These are phyloP conservation scores for Calocera cornea DNA, from an alignment of 768 basidiomycete genomes.

Conservation along the genomic window DNA sequence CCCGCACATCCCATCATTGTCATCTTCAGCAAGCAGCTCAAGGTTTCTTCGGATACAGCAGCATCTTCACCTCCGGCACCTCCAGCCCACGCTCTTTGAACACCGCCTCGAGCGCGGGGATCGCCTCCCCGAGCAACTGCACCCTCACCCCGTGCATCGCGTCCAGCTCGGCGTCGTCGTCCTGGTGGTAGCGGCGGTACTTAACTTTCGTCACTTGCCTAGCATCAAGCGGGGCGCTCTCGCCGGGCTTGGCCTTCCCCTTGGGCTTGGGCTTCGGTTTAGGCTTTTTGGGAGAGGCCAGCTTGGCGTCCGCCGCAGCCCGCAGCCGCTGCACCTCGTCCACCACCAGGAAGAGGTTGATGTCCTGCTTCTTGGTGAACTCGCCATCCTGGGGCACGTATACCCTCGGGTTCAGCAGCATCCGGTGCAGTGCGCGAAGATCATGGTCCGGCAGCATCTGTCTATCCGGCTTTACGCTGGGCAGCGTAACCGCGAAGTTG, in stretches of 20 bases:
- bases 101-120: not conserved
- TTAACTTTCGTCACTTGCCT: too few species aligned
- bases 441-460: not conserved
- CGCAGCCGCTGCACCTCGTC: not conserved
- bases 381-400: not conserved
- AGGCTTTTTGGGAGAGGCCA: too few species aligned
- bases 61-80: not conserved
- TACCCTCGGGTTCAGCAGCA: not conserved
- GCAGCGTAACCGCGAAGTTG: not conserved
- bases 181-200: too few species aligned
- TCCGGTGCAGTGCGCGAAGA: not conserved
- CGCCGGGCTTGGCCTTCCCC: too few species aligned
- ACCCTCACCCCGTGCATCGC: not conserved
- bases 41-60: not conserved
- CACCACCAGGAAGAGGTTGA: not conserved
- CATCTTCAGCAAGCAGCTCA: not conserved
- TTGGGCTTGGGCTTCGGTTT: too few species aligned
- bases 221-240: too few species aligned
- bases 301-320: too few species aligned
- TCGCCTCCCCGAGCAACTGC: not conserved
- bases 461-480: not conserved
- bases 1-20: too few species aligned
- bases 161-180: not conserved
- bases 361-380: not conserved
- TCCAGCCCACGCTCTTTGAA: not conserved